These are phyloP conservation scores for Aegilops bicornis DNA, from an alignment of 176 grass and related monocot species.

Conservation along the genomic window DNA sequence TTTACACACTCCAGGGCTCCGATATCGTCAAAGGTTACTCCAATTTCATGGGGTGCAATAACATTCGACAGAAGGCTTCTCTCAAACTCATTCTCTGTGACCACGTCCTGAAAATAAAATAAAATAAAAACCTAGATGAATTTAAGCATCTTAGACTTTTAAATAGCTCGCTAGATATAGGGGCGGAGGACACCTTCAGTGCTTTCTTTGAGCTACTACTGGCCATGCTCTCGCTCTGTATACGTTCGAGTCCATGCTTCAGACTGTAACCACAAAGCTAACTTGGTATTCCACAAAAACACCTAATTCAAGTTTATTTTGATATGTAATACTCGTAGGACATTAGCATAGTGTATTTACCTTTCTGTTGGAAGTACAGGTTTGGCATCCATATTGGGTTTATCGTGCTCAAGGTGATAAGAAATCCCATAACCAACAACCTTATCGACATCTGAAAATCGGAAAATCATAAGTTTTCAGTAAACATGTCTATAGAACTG, in stretches of 20 bases:
- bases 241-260: conserved; percentile 49
- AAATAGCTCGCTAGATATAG: conserved; percentile 1
- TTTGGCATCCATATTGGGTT: conserved; percentile 23
- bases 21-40: conserved; percentile 81
- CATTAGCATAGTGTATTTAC: conserved; percentile 15
- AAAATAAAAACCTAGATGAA: conserved; percentile 9
- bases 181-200: conserved; percentile 49
- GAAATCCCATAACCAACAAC: conserved; percentile 39
- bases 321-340: neutral
- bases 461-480: neutral
- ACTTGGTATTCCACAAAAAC: conserved; percentile 24
- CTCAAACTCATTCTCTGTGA: conserved; percentile 77
- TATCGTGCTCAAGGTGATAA: conserved; percentile 23
- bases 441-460: conserved; percentile 54
- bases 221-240: conserved; percentile 55
- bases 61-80: conserved; percentile 60
- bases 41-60: conserved; percentile 73
- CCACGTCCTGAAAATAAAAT: conserved; percentile 57
- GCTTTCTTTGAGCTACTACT: conserved; percentile 54
- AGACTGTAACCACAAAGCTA: conserved; percentile 51
- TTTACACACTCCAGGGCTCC: conserved; percentile 86
- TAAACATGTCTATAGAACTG: neutral
- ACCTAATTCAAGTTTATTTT: conserved; percentile 16
- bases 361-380: conserved; percentile 33
- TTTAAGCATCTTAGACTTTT: neutral